These are phyloP conservation scores for Aspergillus candidus DNA, from an alignment of 2,329 filamentous ascomycete species.

Conservation along the genomic window DNA sequence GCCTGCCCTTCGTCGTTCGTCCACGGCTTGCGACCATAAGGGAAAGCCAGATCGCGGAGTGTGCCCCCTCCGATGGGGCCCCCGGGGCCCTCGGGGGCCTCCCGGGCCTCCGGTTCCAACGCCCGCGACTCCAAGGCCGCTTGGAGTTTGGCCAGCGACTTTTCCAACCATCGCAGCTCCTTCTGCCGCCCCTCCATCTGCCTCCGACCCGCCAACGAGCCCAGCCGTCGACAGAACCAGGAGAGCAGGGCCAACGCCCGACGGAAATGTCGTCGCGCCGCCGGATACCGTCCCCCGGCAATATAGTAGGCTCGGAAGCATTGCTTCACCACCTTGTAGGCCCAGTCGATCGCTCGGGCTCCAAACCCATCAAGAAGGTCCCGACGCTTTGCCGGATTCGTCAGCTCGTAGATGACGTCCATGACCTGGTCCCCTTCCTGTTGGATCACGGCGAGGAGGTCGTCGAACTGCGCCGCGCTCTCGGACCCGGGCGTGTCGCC, in stretches of 20 bases:
- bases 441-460: slow-evolving; percentile 8
- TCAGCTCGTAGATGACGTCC: slow-evolving; percentile 9
- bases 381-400: not conserved
- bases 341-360: slow-evolving; percentile 11
- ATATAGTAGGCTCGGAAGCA: slow-evolving; percentile 18
- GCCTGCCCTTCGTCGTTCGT: slow-evolving; percentile 16
- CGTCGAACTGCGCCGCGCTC: slow-evolving; percentile 2
- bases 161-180: too few relatives aligned
- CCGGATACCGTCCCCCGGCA: slow-evolving; percentile 7
- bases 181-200: too few relatives aligned
- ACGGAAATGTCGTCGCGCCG: slow-evolving; percentile 13
- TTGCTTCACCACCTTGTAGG: slow-evolving; percentile 13
- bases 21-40: slow-evolving; percentile 12
- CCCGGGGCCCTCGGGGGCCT: too few relatives aligned
- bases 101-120: too few relatives aligned
- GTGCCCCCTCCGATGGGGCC: too few relatives aligned
- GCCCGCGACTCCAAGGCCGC: too few relatives aligned
- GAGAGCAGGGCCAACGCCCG: slow-evolving; percentile 13
- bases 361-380: slow-evolving; percentile 17
- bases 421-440: slow-evolving; percentile 8
- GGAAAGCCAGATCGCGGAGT: too few relatives aligned
- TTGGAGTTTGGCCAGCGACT: too few relatives aligned
- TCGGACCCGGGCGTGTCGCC: too few relatives aligned
- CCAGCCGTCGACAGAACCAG: slow-evolving; percentile 11
- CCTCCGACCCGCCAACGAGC: not conserved